Evolutionary conservation across 352 stramenopile genomes (phyloP), one percentile per base, ranked within the genome.

Genomic region (Plasmopara muralis): DNA sequence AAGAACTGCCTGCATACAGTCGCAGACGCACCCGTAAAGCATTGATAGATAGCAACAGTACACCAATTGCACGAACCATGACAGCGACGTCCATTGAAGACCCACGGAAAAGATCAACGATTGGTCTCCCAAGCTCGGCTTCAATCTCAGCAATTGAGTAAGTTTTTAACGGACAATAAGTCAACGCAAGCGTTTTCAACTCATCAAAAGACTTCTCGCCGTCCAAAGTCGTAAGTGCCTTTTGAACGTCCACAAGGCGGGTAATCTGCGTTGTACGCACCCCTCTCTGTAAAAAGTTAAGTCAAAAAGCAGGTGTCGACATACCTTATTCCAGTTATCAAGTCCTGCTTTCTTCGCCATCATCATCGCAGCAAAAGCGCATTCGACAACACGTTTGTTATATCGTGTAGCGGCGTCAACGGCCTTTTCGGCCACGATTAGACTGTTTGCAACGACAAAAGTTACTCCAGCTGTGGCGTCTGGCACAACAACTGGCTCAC

Each of bases 351-450:
- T 55, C 46, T 79, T 88, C 12, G 61, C 73, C 14, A 91, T 72
- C 47, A 89, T 43, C 62, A 89, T 91, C 30, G 72, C 68, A 38
- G 78, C 83, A 4, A 93, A 56, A 10, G 73, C 72, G 43, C 83
- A 87, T 61, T 93, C 83, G 12, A 89, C 54, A 6, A 93, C 83
- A 8, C 85, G 77, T 55, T 86, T 87, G 61, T 95, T 95, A 50
- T 76, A 95, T 8, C 62, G 64, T 30, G 54, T 68, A 9, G 57
- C 50, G 1, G 81, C 79, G 44, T 79, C 74, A n/a, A 82, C 74
- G 0, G 85, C 83, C 68, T 95, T 95, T 50, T 86, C 53, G 9
- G 77, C 72, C 7, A 81, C 47, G 6, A 86, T 72, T 10, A 82
- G 47, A 29, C 70, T 87, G 50, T 93, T 91, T 12, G 78, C 74